These are phyloP conservation scores for Aspergillus fijiensis DNA, from an alignment of 2,329 filamentous ascomycete genomes.

Conservation along the genomic window DNA sequence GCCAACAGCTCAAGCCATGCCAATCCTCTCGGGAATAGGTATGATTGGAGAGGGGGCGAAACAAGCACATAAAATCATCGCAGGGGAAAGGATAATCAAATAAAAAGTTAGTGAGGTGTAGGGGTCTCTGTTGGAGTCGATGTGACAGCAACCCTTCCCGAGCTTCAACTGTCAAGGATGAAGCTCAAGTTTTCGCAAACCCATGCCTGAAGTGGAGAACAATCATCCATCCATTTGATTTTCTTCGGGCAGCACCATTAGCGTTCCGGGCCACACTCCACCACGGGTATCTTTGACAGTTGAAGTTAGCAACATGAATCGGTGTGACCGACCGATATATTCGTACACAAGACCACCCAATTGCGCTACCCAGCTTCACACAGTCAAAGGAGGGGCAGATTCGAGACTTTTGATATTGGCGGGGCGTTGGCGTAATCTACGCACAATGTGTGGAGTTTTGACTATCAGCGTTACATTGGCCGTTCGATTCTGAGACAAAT, in stretches of 20 bases:
- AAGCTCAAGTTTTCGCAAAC: slow-evolving; percentile 1
- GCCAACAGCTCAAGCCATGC: background rate
- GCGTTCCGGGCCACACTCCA: slow-evolving; percentile 6
- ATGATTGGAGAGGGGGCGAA: background rate
- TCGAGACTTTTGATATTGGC: slow-evolving; percentile 1
- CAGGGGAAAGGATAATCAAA: background rate
- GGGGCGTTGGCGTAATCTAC: slow-evolving; percentile 1
- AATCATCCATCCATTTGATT: background rate
- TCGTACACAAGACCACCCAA: background rate
- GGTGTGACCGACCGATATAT: background rate
- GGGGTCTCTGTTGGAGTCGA: background rate
- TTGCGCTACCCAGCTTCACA: background rate
- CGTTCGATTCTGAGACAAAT: background rate
- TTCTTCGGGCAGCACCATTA: slow-evolving; percentile 5
- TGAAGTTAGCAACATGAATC: slow-evolving; percentile 1
- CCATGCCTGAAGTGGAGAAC: slow-evolving; percentile 8
- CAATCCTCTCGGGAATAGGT: background rate
- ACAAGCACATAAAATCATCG: background rate
- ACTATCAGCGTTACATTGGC: slow-evolving; percentile 1
- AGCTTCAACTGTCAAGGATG: background rate
- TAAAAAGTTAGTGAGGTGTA: background rate
- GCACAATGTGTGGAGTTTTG: background rate
- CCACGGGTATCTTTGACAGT: slow-evolving; percentile 5
- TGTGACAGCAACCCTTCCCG: background rate
- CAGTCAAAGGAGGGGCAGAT: background rate